Evolutionary conservation across 2,329 filamentous ascomycete species (phyloP).

Genomic region (Beauveria scarabaeidicola): DNA sequence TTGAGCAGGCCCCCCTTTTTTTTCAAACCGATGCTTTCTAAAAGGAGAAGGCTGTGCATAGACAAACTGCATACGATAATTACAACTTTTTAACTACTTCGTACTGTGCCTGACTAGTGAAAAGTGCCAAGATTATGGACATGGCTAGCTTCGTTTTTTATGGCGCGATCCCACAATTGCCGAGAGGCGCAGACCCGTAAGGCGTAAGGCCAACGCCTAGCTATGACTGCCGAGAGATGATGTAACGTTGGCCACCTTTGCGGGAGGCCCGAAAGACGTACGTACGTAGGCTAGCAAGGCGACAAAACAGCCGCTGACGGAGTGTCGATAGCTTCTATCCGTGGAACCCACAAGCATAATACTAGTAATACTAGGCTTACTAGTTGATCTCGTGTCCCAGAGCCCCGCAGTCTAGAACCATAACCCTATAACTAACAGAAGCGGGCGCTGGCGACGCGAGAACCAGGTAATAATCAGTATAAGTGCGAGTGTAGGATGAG

Average conservation of each 20-base stretch:
- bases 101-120: not conserved
- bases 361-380: not conserved
- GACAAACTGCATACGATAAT: not conserved
- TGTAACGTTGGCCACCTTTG: not conserved
- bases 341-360: not conserved
- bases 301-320: not conserved
- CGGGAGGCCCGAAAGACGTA: not conserved
- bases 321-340: not conserved
- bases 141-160: not conserved
- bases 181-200: not conserved
- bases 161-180: not conserved
- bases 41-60: not conserved
- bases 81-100: no score
- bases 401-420: not conserved
- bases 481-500: not conserved
- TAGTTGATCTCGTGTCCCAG: not conserved
- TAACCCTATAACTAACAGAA: not conserved
- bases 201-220: not conserved
- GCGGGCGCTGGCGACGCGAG: not conserved
- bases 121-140: not conserved
- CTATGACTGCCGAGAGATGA: not conserved
- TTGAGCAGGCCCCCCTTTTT: not conserved
- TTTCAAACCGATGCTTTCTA: not conserved
- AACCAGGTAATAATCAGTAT: not conserved
- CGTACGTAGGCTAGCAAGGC: not conserved